Evolutionary conservation across 139 green algal species (phyloP).

Genomic region (Trebouxia sp.): DNA sequence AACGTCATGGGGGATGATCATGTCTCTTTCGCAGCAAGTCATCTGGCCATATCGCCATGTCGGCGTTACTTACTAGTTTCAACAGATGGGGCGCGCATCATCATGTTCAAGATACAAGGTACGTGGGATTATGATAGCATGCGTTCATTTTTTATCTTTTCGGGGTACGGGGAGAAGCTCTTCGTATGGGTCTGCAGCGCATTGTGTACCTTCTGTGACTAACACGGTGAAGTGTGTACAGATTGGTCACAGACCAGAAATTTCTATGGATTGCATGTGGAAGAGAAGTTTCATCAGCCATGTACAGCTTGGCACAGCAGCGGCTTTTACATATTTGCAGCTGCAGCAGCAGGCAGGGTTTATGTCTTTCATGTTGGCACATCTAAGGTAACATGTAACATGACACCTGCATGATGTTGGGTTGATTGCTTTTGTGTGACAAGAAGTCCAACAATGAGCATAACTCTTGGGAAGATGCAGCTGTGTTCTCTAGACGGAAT

Average conservation of each 20-base stretch:
- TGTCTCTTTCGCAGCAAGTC: conserved; percentile 57
- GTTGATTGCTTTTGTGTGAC: too few relatives aligned
- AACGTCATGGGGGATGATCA: conserved; percentile 66
- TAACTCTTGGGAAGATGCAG: neutral
- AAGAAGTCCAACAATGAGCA: neutral
- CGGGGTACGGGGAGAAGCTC: too few relatives aligned
- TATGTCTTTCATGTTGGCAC: conserved; percentile 60
- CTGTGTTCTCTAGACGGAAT: neutral
- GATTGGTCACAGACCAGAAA: conserved; percentile 42
- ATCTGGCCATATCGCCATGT: conserved; percentile 54
- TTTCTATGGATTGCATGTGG: conserved; percentile 42
- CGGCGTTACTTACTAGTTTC: conserved; percentile 52
- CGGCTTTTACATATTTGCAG: conserved; percentile 44
- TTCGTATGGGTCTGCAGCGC: too few relatives aligned
- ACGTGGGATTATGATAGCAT: neutral
- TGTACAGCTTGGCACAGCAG: conserved; percentile 33
- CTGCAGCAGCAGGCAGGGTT: conserved; percentile 43
- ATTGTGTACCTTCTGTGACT: too few relatives aligned
- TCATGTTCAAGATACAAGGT: conserved; percentile 51
- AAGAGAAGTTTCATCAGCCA: conserved; percentile 48
- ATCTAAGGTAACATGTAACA: conserved; percentile 48
- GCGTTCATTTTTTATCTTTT: neutral
- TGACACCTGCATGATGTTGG: too few relatives aligned
- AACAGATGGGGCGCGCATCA: conserved; percentile 55
- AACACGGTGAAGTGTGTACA: neutral